phyloP scores from a whole-genome alignment of 257 asterid genomes.

The Penstemon davidsonii region DNA sequence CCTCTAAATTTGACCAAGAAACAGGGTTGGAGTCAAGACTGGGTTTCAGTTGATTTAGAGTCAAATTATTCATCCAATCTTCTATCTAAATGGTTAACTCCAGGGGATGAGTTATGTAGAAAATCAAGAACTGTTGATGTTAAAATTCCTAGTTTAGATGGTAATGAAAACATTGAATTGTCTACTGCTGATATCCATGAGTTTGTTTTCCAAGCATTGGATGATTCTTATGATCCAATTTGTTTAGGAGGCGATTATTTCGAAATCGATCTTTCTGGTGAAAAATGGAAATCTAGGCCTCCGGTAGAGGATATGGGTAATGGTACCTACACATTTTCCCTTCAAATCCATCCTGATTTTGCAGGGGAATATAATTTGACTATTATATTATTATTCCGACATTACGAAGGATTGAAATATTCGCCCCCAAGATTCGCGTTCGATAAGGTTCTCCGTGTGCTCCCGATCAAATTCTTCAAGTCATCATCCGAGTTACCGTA shows the following conservation, averaged over 20 bases:
- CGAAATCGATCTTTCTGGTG: conserved; percentile 82
- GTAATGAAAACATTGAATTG: conserved; percentile 35
- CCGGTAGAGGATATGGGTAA: conserved; percentile 71
- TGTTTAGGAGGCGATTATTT: conserved; percentile 93
- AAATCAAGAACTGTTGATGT: conserved; percentile 64
- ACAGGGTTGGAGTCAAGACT: conserved; percentile 25
- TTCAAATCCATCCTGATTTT: conserved; percentile 86
- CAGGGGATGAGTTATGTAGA: conserved; percentile 67
- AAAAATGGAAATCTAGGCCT: conserved; percentile 83
- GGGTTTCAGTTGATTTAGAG: conserved; percentile 68
- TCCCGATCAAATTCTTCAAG: conserved; percentile 47
- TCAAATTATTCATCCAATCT: conserved; percentile 63
- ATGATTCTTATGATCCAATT: conserved; percentile 58
- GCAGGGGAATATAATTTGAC: conserved; percentile 82
- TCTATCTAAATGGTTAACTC: conserved; percentile 56
- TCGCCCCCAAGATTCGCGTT: conserved; percentile 62
- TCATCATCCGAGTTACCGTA: conserved; percentile 44
- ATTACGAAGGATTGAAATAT: conserved; percentile 60
- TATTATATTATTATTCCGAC: conserved; percentile 63
- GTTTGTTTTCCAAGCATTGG: conserved; percentile 73
- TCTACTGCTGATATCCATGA: conserved; percentile 70
- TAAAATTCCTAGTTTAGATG: conserved; percentile 52
- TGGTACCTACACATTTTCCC: conserved; percentile 60
- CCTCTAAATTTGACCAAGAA: conserved; percentile 32
- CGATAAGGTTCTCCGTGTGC: conserved; percentile 59